These are phyloP conservation scores for Myxozyma neotropica DNA, from an alignment of 805 yeast genomes.

Conservation along the genomic window DNA sequence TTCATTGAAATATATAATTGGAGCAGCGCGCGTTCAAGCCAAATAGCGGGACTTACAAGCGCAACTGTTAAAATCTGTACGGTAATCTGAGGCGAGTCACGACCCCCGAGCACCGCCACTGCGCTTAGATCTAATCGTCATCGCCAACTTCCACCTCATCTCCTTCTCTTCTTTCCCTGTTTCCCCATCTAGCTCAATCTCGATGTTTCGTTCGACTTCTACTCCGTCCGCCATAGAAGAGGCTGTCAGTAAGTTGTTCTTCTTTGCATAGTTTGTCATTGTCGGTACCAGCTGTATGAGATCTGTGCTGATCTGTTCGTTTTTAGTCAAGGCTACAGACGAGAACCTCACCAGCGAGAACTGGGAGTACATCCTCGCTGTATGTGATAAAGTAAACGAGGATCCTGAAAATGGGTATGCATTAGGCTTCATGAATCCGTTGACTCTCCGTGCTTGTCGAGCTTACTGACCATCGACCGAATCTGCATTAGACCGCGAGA, in stretches of 20 bases:
- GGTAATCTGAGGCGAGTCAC: no score
- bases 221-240: constrained; percentile 27
- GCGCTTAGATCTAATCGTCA: no score
- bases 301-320: background rate
- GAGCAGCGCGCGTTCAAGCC: no score
- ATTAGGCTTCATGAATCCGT: no score
- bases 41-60: no score
- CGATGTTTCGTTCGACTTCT: constrained; percentile 21
- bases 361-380: constrained; percentile 65
- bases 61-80: no score
- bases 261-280: background rate
- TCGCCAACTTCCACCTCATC: background rate
- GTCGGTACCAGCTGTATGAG: background rate
- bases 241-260: constrained; percentile 27
- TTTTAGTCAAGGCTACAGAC: constrained; percentile 58
- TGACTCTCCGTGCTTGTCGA: no score
- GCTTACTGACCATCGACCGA: no score
- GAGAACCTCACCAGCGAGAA: constrained; percentile 65
- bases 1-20: no score
- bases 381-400: constrained; percentile 64
- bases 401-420: constrained; percentile 58
- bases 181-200: no score
- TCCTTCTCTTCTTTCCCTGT: background rate
- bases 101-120: constrained; percentile 3
- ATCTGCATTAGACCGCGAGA: constrained; percentile 42